Evolutionary conservation across 2,329 filamentous ascomycete species (phyloP).

Genomic region (Pseudopithomyces chartarum): DNA sequence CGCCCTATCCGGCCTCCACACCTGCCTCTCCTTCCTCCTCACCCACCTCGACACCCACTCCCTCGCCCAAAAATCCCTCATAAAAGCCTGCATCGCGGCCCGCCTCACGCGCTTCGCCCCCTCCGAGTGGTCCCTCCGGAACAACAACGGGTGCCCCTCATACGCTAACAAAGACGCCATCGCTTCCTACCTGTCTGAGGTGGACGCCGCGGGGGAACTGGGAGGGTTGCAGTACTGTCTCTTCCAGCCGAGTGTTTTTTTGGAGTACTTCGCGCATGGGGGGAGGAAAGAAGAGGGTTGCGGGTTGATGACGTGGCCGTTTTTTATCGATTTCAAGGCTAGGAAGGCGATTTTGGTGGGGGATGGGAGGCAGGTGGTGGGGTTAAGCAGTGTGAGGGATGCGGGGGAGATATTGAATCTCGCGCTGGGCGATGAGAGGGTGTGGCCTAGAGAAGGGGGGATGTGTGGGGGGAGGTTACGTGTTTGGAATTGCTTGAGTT

Average conservation of each 20-base stretch:
- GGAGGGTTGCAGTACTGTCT: slow-evolving; percentile 59
- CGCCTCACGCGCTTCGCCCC: slow-evolving; percentile 38
- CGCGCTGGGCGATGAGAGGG: slow-evolving; percentile 28
- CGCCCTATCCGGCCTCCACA: slow-evolving; percentile 55
- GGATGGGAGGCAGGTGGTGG: slow-evolving; percentile 29
- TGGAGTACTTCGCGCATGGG: slow-evolving; percentile 59
- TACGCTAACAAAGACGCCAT: slow-evolving; percentile 59
- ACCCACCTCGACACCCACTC: slow-evolving; percentile 30
- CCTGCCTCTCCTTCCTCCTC: slow-evolving; percentile 52
- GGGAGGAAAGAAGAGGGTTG: slow-evolving; percentile 35
- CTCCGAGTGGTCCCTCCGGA: slow-evolving; percentile 37
- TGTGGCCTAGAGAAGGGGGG: slow-evolving; percentile 36
- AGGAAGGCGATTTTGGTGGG: slow-evolving; percentile 37
- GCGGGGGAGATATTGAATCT: slow-evolving; percentile 28
- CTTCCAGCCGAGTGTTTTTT: slow-evolving; percentile 61
- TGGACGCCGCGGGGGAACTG: slow-evolving; percentile 54
- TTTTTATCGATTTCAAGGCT: slow-evolving; percentile 37
- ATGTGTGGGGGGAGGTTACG: slow-evolving; percentile 29
- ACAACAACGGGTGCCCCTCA: slow-evolving; percentile 49
- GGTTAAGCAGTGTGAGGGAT: slow-evolving; percentile 33
- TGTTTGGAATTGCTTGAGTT: slow-evolving; percentile 35
- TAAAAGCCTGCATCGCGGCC: slow-evolving; percentile 37
- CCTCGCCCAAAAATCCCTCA: slow-evolving; percentile 35
- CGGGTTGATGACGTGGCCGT: slow-evolving; percentile 49
- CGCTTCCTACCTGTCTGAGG: slow-evolving; percentile 55